These are phyloP conservation scores for Stephanodiscus minutulus DNA, from an alignment of 108 stramenopile species.

Conservation along the genomic window DNA sequence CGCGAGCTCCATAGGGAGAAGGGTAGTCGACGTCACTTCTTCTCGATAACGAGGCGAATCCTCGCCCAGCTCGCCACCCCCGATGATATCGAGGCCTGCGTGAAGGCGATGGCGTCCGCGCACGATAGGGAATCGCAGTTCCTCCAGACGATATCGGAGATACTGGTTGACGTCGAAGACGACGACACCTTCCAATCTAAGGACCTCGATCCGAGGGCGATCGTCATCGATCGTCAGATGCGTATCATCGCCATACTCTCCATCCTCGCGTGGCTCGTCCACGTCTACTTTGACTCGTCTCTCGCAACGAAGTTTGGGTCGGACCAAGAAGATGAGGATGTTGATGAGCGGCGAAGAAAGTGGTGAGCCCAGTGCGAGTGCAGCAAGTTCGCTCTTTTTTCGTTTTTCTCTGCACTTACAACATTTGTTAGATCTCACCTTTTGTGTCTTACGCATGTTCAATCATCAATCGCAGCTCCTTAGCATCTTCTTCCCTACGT, in stretches of 20 bases:
- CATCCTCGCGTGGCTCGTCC: constrained; percentile 64
- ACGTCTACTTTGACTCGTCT: constrained; percentile 69
- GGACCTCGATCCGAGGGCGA: constrained; percentile 25
- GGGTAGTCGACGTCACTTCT: constrained; percentile 79
- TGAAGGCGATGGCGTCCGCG: constrained; percentile 63
- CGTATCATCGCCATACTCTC: constrained; percentile 65
- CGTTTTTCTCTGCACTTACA: too few relatives aligned
- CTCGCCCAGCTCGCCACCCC: constrained; percentile 62
- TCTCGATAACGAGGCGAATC: constrained; percentile 59
- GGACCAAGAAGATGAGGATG: constrained; percentile 30
- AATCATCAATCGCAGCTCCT: constrained; percentile 49
- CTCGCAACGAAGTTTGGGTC: constrained; percentile 23
- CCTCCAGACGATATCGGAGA: constrained; percentile 54
- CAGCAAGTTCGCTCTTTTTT: constrained; percentile 38
- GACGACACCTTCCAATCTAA: constrained; percentile 25
- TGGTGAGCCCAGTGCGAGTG: constrained; percentile 71
- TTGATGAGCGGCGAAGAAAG: constrained; percentile 53
- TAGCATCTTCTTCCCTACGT: constrained; percentile 85
- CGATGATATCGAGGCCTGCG: constrained; percentile 79
- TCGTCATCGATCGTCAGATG: constrained; percentile 47
- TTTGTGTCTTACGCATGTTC: background rate
- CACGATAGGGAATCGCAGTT: constrained; percentile 61
- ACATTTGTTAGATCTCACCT: too few relatives aligned
- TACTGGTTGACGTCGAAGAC: constrained; percentile 51
- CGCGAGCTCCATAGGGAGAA: constrained; percentile 72